Evolutionary conservation across 805 yeast genomes (phyloP).

Genomic region (Saccharomycopsis capsularis): DNA sequence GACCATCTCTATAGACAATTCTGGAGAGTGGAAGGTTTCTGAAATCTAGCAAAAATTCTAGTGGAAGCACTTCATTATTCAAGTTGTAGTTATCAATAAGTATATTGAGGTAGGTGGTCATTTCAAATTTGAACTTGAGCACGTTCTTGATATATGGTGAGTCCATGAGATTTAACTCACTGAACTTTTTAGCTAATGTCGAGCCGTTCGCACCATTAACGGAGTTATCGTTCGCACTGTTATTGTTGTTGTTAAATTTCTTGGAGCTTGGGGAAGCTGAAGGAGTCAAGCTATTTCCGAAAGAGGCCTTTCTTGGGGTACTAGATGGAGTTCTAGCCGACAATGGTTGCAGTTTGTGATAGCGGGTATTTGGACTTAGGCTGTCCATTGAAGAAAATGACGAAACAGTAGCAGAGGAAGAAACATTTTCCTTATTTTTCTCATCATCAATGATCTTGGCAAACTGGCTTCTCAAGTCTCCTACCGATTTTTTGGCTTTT

Average conservation of each 20-base stretch:
- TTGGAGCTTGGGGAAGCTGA: constrained; percentile 11
- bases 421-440: constrained; percentile 1
- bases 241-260: constrained; percentile 3
- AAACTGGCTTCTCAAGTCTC: constrained; percentile 18
- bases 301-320: constrained; percentile 10
- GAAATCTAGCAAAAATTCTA: constrained; percentile 1
- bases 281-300: constrained; percentile 5
- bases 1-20: constrained; percentile 9
- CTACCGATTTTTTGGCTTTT: constrained; percentile 19
- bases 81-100: constrained; percentile 13
- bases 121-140: constrained; percentile 19
- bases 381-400: not conserved
- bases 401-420: not conserved
- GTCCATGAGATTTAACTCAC: constrained; percentile 14
- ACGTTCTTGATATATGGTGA: constrained; percentile 20
- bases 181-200: constrained; percentile 2
- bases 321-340: constrained; percentile 7
- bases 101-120: constrained; percentile 12
- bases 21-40: constrained; percentile 13
- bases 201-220: not conserved
- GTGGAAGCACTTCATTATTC: constrained; percentile 10
- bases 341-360: not conserved
- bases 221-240: not conserved
- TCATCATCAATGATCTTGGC: constrained; percentile 20
- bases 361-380: too few species aligned